Conservation (phyloP, 202 grass and related monocot species). For the Panicum virgatum region DNA sequence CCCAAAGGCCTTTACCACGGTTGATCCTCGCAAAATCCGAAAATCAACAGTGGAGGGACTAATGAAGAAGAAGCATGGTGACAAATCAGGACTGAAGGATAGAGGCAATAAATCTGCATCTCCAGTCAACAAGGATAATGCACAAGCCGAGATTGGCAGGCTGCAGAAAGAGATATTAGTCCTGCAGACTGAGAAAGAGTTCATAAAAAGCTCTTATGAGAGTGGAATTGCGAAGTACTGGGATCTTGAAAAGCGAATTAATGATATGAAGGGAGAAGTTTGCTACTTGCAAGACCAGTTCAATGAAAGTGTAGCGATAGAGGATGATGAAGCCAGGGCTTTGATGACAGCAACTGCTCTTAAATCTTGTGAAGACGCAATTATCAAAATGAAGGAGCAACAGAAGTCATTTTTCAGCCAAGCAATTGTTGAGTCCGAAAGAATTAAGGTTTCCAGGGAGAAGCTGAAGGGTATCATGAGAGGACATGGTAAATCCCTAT, state of each 20-base stretch:
- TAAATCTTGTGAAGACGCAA: conserved; percentile 83
- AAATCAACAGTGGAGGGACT: conserved; percentile 74
- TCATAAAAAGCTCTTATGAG: conserved; percentile 89
- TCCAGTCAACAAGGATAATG: conserved; percentile 58
- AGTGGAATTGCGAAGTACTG: conserved; percentile 85
- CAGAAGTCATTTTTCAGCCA: conserved; percentile 48
- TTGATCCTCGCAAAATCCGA: conserved; percentile 75
- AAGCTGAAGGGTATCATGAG: conserved; percentile 59
- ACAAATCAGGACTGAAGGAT: conserved; percentile 18
- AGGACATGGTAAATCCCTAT: conserved; percentile 20
- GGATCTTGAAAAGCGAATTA: conserved; percentile 88
- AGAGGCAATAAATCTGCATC: not conserved
- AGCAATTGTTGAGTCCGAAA: conserved; percentile 48
- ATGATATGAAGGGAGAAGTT: conserved; percentile 73
- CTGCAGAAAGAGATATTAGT: conserved; percentile 81
- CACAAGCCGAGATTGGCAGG: conserved; percentile 60
- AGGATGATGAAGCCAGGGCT: conserved; percentile 76
- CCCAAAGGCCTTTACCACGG: conserved; percentile 64
- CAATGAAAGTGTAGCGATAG: conserved; percentile 60
- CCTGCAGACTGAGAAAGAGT: conserved; percentile 90
- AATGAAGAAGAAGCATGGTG: conserved; percentile 63
- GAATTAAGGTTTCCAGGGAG: conserved; percentile 49
- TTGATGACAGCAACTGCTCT: conserved; percentile 78
- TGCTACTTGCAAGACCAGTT: conserved; percentile 76
- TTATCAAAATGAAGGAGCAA: conserved; percentile 71